Evolutionary conservation across 2,329 filamentous ascomycete genomes (phyloP), one percentile per base, ranked within the genome.

Genomic region (Talaromyces sp.): DNA sequence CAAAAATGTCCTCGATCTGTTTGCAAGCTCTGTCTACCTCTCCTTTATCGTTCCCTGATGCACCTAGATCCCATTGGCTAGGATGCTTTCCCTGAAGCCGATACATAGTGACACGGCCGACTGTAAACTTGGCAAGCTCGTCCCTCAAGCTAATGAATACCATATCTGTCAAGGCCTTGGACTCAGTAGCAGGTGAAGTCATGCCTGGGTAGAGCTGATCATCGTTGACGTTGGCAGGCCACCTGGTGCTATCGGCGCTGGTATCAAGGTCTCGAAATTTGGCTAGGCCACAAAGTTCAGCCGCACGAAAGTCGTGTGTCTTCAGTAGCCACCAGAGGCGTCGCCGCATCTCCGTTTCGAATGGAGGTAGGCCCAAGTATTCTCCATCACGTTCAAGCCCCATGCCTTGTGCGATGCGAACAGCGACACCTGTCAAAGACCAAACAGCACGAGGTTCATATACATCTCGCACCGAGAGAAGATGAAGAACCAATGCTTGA

Each of bases 371-470:
- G 1, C 74, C 74, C 62, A 83, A 81, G 33, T 74, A 72, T 9
- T 74, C 77, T 5, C 81, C 82, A 67, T 85, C 83, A 10, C 82
- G 79, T 63, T 82, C 81, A 14, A 83, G 65, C 14, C 82, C 81
- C 61, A 84, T 73, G 53, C 72, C 78, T 67, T 73, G 75, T 1
- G 77, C 76, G 36, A 79, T 72, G 9, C 44, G 44, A 14, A 51
- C 18, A 23, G 44, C 44, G 4, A 23, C 12, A 4, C 27, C 47
- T 5, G 33, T 61, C 9, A 61, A 27, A 10, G 34, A 36, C 31
- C 5, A 47, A 7, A 33, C 18, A 12, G 40, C 18, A 5, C 8
- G 33, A 9, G 9, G 33, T 4, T 30, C 23, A 7, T 28, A 51
- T 12, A 51, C 27, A 28, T 36, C 28, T 36, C 59, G 34, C 18